These are phyloP conservation scores for Vigna unguiculata DNA, from an alignment of 306 rosid species.

Conservation along the genomic window DNA sequence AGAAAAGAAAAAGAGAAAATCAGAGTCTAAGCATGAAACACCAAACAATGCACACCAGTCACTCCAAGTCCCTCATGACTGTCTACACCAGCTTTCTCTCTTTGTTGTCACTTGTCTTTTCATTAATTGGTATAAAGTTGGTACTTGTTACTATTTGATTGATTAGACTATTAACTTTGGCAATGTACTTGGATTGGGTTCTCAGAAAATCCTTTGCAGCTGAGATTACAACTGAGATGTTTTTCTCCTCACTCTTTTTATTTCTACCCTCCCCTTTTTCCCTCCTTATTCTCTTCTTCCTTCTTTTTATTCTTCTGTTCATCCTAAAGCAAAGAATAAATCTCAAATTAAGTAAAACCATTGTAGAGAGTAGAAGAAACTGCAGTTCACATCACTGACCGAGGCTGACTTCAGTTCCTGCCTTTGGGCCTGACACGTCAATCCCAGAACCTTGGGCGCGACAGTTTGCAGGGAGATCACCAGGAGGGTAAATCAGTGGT, in stretches of 20 bases:
- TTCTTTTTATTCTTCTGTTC: conserved; percentile 7
- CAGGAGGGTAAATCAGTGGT: conserved; percentile 68
- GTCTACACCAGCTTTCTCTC: conserved; percentile 3
- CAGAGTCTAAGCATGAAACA: background rate
- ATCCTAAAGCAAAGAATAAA: conserved; percentile 33
- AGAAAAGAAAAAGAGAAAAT: background rate
- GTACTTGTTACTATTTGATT: conserved; percentile 13
- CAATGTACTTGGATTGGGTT: conserved; percentile 14
- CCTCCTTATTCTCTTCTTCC: conserved; percentile 18
- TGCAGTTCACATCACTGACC: conserved; percentile 66
- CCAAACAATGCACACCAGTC: background rate
- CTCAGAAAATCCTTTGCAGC: conserved; percentile 14
- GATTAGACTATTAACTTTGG: conserved; percentile 9
- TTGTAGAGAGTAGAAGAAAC: conserved; percentile 27
- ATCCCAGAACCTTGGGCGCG: conserved; percentile 70
- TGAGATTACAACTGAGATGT: background rate
- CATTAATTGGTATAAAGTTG: conserved; percentile 9
- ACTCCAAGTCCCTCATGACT: background rate
- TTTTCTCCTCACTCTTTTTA: background rate
- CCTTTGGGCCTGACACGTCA: conserved; percentile 71
- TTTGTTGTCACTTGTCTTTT: background rate
- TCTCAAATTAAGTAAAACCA: conserved; percentile 30
- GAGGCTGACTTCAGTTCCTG: conserved; percentile 77
- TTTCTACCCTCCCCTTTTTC: background rate
- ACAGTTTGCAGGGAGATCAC: conserved; percentile 53